Evolutionary conservation across 2,329 filamentous ascomycete genomes (phyloP), one percentile per base, ranked within the genome.

Genomic region (Colletotrichum viniferum): DNA sequence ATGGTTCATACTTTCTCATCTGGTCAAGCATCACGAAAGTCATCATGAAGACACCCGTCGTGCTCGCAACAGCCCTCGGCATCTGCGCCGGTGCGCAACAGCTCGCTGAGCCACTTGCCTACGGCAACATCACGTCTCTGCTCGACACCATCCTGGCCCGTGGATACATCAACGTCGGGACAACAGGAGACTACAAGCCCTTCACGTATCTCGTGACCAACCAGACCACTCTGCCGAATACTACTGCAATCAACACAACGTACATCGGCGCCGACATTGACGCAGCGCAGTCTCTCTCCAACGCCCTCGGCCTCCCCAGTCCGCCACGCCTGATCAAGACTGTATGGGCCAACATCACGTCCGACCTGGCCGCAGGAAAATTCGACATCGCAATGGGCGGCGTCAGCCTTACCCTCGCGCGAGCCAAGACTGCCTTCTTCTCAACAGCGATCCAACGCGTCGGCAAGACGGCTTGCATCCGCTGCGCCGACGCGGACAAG

Each of bases 361-460:
- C 62, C 66, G 75, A 77, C 32, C 24, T 77, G 34, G 21, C 56
- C 7, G 72, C 72, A 1, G 75, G 75, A 3, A 64, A 56, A 7
- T 77, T 69, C 34, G 75, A 77, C 60, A 77, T 77, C 28, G 75
- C 72, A 36, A 77, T 77, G 72, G 75, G 75, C 30, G 75, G 75
- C 34, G 72, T 77, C 18, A 77, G 75, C 9, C 21, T 77, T 7
- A 77, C 72, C 4, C 75, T 77, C 34, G 52, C 72, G 1, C n/a
- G 75, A 6, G 72, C 75, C 21, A 43, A 6, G 10, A 71, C 67
- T 1, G 72, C 48, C 10, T 69, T 77, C 16, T 77, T 77, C 68
- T 64, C 67, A 4, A 75, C 72, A 14, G 67, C 75, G 10, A 36
- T 77, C 34, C 72, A 71, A 32, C 58, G 68, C n/a, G 75, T 77